These are phyloP conservation scores for Spathaspora girioi DNA, from an alignment of 805 yeast species.

Conservation along the genomic window DNA sequence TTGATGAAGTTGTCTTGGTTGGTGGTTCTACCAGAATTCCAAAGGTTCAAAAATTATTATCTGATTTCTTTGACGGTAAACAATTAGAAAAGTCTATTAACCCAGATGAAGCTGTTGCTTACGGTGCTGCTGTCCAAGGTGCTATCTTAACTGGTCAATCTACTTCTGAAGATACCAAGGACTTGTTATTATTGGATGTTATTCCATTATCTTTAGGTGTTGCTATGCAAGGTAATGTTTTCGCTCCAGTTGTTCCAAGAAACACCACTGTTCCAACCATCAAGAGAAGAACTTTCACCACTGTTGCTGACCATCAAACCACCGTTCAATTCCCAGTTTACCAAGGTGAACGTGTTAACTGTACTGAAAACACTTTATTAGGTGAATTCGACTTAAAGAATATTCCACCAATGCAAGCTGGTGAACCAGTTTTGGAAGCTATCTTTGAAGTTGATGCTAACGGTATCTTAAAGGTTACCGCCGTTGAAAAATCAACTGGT, in stretches of 20 bases:
- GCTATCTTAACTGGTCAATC: conserved; percentile 50
- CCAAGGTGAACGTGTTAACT: conserved; percentile 52
- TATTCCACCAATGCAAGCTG: conserved; percentile 50
- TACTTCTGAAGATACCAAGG: conserved; percentile 47
- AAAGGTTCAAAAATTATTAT: conserved; percentile 47
- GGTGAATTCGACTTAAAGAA: conserved; percentile 50
- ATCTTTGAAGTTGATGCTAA: conserved; percentile 50
- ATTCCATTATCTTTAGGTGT: conserved; percentile 50
- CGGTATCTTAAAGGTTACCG: conserved; percentile 50
- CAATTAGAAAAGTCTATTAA: conserved; percentile 47
- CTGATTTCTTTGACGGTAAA: conserved; percentile 49
- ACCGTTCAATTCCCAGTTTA: conserved; percentile 50
- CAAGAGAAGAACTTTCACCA: conserved; percentile 50
- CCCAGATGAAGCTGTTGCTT: conserved; percentile 52
- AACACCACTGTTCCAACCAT: conserved; percentile 50
- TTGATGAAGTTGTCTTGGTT: conserved; percentile 47
- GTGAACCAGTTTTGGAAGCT: conserved; percentile 49
- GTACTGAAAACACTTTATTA: conserved; percentile 47
- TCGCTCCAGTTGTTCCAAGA: conserved; percentile 50
- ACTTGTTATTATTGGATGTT: conserved; percentile 48
- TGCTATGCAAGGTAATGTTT: conserved; percentile 49
- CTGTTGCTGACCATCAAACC: conserved; percentile 49
- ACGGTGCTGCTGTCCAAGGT: conserved; percentile 51
- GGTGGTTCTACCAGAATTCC: conserved; percentile 54
- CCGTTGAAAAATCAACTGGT: conserved; percentile 47